These are phyloP conservation scores for Graphiopsis chlorocephala DNA, from an alignment of 2,329 filamentous ascomycete genomes.

Conservation along the genomic window DNA sequence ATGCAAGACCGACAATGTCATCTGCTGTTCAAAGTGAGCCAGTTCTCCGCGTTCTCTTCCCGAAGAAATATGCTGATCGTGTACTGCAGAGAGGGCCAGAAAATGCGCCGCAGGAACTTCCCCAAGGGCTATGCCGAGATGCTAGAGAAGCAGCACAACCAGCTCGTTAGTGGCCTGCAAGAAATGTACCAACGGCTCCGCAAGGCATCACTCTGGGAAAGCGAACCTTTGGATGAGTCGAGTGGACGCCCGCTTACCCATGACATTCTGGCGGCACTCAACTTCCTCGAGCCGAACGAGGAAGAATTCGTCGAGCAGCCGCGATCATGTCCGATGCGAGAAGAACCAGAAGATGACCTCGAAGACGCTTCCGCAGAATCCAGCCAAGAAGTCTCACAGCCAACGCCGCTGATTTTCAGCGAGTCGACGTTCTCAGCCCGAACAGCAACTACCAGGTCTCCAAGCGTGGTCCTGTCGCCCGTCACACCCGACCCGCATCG, in stretches of 20 bases:
- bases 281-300: conserved; percentile 56
- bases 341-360: neutral
- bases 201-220: conserved; percentile 55
- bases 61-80: neutral
- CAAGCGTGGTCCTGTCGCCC: neutral
- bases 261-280: conserved; percentile 60
- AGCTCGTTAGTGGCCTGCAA: conserved; percentile 60
- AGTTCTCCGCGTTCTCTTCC: too few relatives aligned
- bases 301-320: conserved; percentile 57
- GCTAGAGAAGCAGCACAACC: conserved; percentile 63
- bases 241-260: conserved; percentile 57
- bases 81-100: neutral
- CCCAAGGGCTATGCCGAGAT: conserved; percentile 66
- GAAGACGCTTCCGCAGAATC: neutral
- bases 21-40: neutral
- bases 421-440: neutral
- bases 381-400: neutral
- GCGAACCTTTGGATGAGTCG: conserved; percentile 51
- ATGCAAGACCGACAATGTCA: neutral
- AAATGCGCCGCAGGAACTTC: conserved; percentile 53
- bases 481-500: neutral
- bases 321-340: conserved; percentile 39
- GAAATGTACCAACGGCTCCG: conserved; percentile 56
- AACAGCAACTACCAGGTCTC: neutral
- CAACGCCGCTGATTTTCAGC: neutral